phyloP scores from a whole-genome alignment of 495 filamentous ascomycete species.

The Cryomyces antarcticus region DNA sequence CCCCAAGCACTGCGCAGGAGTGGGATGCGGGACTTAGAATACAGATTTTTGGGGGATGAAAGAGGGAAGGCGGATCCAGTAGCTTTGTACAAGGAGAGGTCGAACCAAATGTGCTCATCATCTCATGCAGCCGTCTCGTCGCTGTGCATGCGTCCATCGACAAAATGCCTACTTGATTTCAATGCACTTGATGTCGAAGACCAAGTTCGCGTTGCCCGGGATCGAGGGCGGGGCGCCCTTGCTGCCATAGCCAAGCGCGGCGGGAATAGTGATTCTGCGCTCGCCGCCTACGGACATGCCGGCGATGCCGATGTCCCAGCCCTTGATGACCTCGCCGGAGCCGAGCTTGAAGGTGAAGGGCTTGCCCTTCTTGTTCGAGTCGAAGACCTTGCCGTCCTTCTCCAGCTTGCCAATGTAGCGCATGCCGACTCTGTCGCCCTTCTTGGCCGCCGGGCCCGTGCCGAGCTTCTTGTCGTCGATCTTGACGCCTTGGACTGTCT shows the following conservation, averaged over 20 bases:
- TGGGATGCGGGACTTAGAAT: slow-evolving; percentile 5
- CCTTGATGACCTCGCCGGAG: slow-evolving; percentile 89
- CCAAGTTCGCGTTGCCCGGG: slow-evolving; percentile 69
- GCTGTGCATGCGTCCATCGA: no score
- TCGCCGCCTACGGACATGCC: slow-evolving; percentile 89
- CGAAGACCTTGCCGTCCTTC: slow-evolving; percentile 78
- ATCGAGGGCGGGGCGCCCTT: slow-evolving; percentile 51
- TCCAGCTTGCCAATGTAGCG: slow-evolving; percentile 89
- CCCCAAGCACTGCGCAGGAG: slow-evolving; percentile 8
- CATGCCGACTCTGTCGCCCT: slow-evolving; percentile 70
- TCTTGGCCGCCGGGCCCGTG: slow-evolving; percentile 60
- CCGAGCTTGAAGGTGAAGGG: slow-evolving; percentile 91
- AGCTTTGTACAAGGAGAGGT: not conserved
- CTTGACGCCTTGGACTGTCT: slow-evolving; percentile 67
- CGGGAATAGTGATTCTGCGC: slow-evolving; percentile 73
- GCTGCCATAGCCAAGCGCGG: slow-evolving; percentile 70
- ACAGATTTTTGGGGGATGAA: slow-evolving; percentile 7
- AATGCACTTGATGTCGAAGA: slow-evolving; percentile 83
- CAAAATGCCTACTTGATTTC: slow-evolving; percentile 30
- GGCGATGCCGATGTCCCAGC: slow-evolving; percentile 84
- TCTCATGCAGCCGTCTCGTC: not conserved
- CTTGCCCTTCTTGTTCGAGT: slow-evolving; percentile 92
- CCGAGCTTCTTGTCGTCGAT: slow-evolving; percentile 91
- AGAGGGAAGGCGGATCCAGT: slow-evolving; percentile 1
- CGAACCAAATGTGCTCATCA: not conserved